Conservation (phyloP, 2,329 filamentous ascomycete species). For the Plectosphaerella cucumerina region DNA sequence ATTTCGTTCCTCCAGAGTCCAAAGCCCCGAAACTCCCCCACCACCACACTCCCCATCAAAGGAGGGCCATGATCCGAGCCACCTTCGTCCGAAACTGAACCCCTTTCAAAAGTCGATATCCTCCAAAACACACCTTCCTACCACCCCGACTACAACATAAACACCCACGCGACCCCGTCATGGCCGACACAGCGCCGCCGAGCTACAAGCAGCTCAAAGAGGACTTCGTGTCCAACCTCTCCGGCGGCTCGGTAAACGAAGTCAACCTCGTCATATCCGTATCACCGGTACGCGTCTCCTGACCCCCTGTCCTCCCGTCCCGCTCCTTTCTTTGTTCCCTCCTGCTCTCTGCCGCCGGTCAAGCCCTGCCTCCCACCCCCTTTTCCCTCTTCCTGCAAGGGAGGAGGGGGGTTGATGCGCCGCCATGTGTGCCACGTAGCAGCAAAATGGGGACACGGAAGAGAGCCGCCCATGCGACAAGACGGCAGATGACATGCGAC, state of each 20-base stretch:
- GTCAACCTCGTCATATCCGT: conserved; percentile 84
- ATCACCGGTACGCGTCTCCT: conserved; percentile 61
- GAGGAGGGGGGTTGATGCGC: too few species aligned
- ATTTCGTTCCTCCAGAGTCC: neutral
- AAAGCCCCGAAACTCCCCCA: neutral
- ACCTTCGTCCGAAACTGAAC: neutral
- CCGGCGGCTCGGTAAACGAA: conserved; percentile 77
- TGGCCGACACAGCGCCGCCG: conserved; percentile 30
- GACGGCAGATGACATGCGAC: conserved; percentile 1
- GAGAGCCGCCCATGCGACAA: conserved; percentile 5
- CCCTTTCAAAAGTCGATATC: neutral
- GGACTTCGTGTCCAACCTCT: conserved; percentile 89
- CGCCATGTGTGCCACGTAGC: neutral
- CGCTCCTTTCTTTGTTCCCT: neutral
- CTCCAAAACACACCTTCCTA: neutral
- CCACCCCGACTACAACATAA: neutral
- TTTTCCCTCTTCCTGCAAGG: neutral
- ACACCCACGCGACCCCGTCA: conserved; percentile 12
- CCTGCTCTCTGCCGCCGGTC: too few species aligned
- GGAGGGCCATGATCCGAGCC: conserved; percentile 10
- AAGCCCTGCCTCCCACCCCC: conserved; percentile 14
- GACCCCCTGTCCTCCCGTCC: conserved; percentile 3
- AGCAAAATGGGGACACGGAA: too few species aligned
- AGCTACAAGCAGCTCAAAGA: conserved; percentile 91
- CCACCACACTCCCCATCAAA: neutral